phyloP scores from a whole-genome alignment of 495 filamentous ascomycete genomes.

The Trichoderma gamsii region DNA sequence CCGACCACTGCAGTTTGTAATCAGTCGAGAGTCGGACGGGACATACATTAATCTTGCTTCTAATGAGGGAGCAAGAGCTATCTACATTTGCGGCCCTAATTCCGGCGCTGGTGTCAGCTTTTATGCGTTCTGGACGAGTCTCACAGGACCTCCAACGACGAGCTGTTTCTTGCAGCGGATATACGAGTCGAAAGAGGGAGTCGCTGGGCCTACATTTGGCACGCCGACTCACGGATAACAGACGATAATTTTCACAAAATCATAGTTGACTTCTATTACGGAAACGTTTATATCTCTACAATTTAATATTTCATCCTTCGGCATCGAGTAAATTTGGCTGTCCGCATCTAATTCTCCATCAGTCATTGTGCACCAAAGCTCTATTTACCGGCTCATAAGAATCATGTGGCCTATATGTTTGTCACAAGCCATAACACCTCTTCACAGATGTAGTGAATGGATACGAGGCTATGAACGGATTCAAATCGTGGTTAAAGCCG shows the following conservation, averaged over 20 bases:
- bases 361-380: no score
- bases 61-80: not conserved
- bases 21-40: not conserved
- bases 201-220: not conserved
- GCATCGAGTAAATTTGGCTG: no score
- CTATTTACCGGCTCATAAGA: no score
- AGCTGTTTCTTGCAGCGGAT: conserved; percentile 5
- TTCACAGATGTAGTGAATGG: not conserved
- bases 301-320: no score
- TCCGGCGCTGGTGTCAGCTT: not conserved
- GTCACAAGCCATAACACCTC: no score
- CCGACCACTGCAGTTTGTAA: not conserved
- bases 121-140: not conserved
- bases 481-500: not conserved
- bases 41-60: not conserved
- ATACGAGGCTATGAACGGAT: not conserved
- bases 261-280: no score
- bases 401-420: no score
- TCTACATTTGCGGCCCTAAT: not conserved
- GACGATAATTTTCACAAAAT: no score
- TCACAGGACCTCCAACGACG: not conserved
- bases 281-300: no score
- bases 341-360: no score
- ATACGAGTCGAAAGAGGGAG: not conserved
- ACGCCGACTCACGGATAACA: not conserved